Base-by-base conservation (phyloP, 2,329 filamentous ascomycete species). In the Coniochaeta ligniaria region DNA sequence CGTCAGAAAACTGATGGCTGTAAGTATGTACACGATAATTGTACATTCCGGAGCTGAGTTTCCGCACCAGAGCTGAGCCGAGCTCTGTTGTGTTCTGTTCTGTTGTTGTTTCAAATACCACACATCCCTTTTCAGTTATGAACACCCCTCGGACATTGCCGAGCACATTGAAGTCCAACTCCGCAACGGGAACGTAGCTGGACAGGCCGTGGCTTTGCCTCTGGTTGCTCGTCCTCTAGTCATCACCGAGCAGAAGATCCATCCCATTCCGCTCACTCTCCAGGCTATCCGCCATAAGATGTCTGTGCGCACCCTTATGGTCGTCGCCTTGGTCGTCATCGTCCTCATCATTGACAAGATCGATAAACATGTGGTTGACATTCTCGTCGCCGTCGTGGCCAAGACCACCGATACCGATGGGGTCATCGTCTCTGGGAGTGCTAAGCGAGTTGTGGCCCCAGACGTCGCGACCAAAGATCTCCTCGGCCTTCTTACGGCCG, bases 311-410 rank as follows among this genome's bases (percentile, higher is more conserved):
- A 28, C 20, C n/a, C n/a, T 57, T 57, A 24, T 57, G 54, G 2
- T 47, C 38, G 17, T 11, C 22, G 16, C 22, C 22, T 11, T 28
- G 26, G 8, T 57, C 55, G 16, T 79, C 77, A 5, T 82, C 74
- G 14, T 82, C 78, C 17, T 81, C 78, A 60, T 80, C 76, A 61
- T 83, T 82, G 3, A 80, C 82, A 64, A 84, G 76, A 50, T 83
- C 81, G 52, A 79, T 75, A 67, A 84, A 83, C 79, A 84, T 83
- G 64, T 78, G 79, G 60, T 83, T 79, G 4, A 81, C 80, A 28
- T 78, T 80, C 50, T 75, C 76, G 26, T 76, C 75, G 20, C 80
- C 79, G 38, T 78, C 77, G 6, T 73, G 69, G 2, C 64, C 68
- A 17, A 66, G 60, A 33, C 64, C 67, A 28, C 64, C 67, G 20